Conservation (phyloP, 352 stramenopile species). For the Phytopythium ostracodes region DNA sequence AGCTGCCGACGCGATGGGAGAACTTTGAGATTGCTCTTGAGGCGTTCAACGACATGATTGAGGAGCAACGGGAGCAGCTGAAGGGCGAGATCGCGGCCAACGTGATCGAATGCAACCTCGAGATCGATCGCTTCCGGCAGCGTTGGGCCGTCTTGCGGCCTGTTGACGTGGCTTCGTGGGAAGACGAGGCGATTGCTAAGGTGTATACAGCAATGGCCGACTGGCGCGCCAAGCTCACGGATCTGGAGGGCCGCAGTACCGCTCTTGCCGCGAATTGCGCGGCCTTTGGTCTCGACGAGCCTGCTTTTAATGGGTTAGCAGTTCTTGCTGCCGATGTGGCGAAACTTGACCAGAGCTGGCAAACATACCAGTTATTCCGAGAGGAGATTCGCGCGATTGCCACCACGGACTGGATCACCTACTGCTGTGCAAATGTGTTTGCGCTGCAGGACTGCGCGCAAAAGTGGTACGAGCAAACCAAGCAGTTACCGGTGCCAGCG, state of each 20-base stretch:
- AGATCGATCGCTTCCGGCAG: slow-evolving; percentile 89
- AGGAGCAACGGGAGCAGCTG: slow-evolving; percentile 90
- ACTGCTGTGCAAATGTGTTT: slow-evolving; percentile 89
- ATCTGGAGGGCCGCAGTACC: slow-evolving; percentile 50
- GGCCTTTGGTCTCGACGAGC: slow-evolving; percentile 84
- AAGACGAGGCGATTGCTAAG: slow-evolving; percentile 57
- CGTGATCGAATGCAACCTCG: slow-evolving; percentile 84
- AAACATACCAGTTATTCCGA: slow-evolving; percentile 84
- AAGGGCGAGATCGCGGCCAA: slow-evolving; percentile 88
- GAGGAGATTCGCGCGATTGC: slow-evolving; percentile 69
- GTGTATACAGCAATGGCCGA: slow-evolving; percentile 85
- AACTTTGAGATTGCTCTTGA: slow-evolving; percentile 94
- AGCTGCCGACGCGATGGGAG: slow-evolving; percentile 88
- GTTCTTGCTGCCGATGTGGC: slow-evolving; percentile 74
- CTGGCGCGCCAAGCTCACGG: slow-evolving; percentile 79
- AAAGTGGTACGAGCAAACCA: slow-evolving; percentile 89
- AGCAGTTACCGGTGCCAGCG: slow-evolving; percentile 23
- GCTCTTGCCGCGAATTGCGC: slow-evolving; percentile 80
- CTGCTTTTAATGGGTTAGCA: slow-evolving; percentile 79
- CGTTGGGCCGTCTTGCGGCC: slow-evolving; percentile 88
- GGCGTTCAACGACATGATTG: slow-evolving; percentile 95
- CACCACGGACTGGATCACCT: slow-evolving; percentile 92
- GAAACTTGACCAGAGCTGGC: slow-evolving; percentile 74
- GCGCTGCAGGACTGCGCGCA: slow-evolving; percentile 88
- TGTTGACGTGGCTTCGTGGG: slow-evolving; percentile 76